phyloP scores from a whole-genome alignment of 1,139 yeast genomes.

The Suhomyces taliae region DNA sequence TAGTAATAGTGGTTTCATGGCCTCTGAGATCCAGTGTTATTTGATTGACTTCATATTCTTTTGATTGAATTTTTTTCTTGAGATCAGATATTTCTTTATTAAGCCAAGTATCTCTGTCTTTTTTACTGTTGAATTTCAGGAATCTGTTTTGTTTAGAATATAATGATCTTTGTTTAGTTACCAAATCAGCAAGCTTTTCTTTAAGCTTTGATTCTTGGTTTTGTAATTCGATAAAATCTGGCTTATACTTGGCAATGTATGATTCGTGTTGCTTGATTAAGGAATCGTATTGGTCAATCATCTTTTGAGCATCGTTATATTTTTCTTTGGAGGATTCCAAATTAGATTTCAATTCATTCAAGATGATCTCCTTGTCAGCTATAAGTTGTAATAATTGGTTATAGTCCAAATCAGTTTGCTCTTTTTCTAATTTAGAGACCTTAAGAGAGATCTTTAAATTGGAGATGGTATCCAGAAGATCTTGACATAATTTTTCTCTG shows the following conservation, averaged over 20 bases:
- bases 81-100: slow-evolving; percentile 26
- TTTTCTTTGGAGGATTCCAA: slow-evolving; percentile 18
- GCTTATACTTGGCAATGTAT: slow-evolving; percentile 30
- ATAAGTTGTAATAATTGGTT: slow-evolving; percentile 46
- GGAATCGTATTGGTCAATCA: slow-evolving; percentile 19
- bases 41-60: slow-evolving; percentile 26
- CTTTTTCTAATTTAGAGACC: slow-evolving; percentile 50
- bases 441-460: slow-evolving; percentile 39
- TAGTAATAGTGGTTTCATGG: slow-evolving; percentile 20
- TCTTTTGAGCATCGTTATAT: slow-evolving; percentile 15
- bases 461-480: slow-evolving; percentile 48
- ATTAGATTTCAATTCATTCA: slow-evolving; percentile 30
- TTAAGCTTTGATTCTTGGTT: slow-evolving; percentile 43
- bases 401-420: slow-evolving; percentile 50
- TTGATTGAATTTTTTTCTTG: slow-evolving; percentile 20
- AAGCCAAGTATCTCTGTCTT: slow-evolving; percentile 75
- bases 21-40: slow-evolving; percentile 20
- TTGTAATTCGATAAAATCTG: slow-evolving; percentile 42
- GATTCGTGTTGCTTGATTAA: slow-evolving; percentile 25
- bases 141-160: slow-evolving; percentile 75
- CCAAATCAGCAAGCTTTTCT: slow-evolving; percentile 41
- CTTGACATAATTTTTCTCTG: slow-evolving; percentile 47
- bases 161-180: slow-evolving; percentile 59
- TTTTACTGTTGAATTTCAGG: slow-evolving; percentile 53
- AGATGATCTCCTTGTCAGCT: slow-evolving; percentile 39